These are phyloP conservation scores for Picocystis salinarum DNA, from an alignment of 139 green algal genomes.

Conservation along the genomic window DNA sequence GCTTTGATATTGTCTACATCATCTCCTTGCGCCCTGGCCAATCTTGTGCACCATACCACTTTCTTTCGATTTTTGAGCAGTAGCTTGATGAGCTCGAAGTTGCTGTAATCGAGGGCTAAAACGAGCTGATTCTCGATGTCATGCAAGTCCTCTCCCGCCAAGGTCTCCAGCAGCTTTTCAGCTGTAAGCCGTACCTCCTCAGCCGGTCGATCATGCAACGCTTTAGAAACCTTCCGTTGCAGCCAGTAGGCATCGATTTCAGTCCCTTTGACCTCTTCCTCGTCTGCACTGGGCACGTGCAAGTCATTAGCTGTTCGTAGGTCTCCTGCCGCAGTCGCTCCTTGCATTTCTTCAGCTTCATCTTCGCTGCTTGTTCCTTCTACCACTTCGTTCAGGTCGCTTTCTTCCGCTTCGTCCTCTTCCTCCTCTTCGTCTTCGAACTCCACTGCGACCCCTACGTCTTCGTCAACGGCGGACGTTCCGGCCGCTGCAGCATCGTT, in stretches of 20 bases:
- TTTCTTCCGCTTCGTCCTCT: conserved; percentile 40
- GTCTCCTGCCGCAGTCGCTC: conserved; percentile 6
- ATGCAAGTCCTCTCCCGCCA: conserved; percentile 24
- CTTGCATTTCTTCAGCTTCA: background rate
- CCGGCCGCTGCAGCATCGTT: conserved; percentile 5
- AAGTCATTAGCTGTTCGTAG: background rate
- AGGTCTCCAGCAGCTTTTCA: conserved; percentile 14
- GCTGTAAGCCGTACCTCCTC: conserved; percentile 34
- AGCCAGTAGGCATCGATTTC: conserved; percentile 99
- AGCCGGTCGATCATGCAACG: conserved; percentile 36
- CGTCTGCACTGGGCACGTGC: conserved; percentile 12
- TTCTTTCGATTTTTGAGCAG: conserved; percentile 67
- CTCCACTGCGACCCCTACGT: conserved; percentile 84
- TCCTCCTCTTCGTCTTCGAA: conserved; percentile 67
- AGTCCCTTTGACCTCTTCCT: conserved; percentile 21
- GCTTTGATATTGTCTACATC: conserved; percentile 53
- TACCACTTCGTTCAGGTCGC: conserved; percentile 9
- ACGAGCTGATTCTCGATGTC: conserved; percentile 81
- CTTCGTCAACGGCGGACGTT: conserved; percentile 50
- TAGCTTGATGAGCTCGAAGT: conserved; percentile 93
- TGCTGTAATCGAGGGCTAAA: conserved; percentile 72
- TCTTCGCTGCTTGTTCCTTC: conserved; percentile 8
- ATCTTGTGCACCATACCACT: conserved; percentile 88
- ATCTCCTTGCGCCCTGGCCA: conserved; percentile 51
- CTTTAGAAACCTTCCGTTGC: conserved; percentile 63